Base-by-base conservation (phyloP, 2,329 filamentous ascomycete genomes). In the Fusarium camptoceras region DNA sequence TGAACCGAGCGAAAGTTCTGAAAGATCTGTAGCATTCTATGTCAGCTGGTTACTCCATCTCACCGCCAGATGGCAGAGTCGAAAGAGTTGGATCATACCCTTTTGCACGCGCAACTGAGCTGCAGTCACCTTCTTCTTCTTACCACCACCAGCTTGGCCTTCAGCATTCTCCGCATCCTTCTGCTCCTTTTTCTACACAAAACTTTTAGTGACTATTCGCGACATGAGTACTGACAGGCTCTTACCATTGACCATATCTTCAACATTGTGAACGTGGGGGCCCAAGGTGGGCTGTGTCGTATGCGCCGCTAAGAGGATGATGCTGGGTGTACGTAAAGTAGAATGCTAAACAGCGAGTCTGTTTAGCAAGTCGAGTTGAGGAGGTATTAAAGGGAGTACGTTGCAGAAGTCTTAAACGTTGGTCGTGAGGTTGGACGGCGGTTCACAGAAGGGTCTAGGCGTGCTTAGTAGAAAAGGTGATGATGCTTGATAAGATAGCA, bases 211-310 rank as follows among this genome's bases (percentile, higher is more conserved):
- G 24, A n/a, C 43, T 25, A 25, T 18, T 37, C 27, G 27, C 47
- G 15, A 30, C 12, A 25, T 16, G 10, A 25, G 37, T 28, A 10
- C 20, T 39, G 14, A 34, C 39, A 30, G 28, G 18, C 22, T 50
- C 77, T 54, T 85, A 97, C 94, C 95, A 98, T 97, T 77, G 94
- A 97, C 96, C 95, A 98, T 86, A 98, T 98, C 86, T 98, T 98
- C 87, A 98, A 88, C 96, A 98, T 98, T 78, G 85, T 94, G 50
- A 44, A 62, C 57, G 71, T 62, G 67, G 68, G 70, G 69, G 64
- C 64, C 70, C 57, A 59, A 64, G 60, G 66, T 72, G 70, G 73
- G 70, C 60, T 75, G 58, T 66, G 48, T 66, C 39, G 61, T 59
- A 48, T 64, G 59, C 56, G 61, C 50, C 65, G 39, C 44, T 31